phyloP scores from a whole-genome alignment of 371 early-diverging fungal genomes.

The Paraphysoderma sedebokerense region DNA sequence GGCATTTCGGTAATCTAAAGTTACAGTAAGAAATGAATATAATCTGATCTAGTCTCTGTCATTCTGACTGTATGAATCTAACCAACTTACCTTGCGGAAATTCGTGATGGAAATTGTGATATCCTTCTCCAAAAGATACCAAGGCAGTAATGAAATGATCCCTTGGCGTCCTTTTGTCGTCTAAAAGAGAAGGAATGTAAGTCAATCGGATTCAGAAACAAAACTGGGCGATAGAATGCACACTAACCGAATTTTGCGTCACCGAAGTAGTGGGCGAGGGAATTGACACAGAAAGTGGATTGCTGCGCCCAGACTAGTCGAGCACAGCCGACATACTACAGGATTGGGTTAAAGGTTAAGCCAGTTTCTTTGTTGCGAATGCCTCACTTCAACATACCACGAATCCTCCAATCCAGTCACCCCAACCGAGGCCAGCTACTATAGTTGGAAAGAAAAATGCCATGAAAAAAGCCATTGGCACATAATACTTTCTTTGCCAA shows the following conservation, averaged over 20 bases:
- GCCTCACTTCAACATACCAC: no score
- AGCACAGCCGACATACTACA: constrained; percentile 57
- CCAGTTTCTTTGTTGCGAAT: no score
- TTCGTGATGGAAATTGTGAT: constrained; percentile 83
- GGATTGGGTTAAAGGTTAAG: no score
- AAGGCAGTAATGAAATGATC: constrained; percentile 66
- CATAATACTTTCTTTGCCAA: constrained; percentile 72
- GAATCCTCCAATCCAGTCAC: constrained; percentile 79
- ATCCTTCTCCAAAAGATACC: constrained; percentile 66
- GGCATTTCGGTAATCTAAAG: constrained; percentile 94
- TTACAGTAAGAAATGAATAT: no score
- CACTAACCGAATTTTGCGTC: constrained; percentile 53
- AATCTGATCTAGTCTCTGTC: no score
- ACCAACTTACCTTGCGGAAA: no score
- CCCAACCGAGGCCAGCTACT: constrained; percentile 73
- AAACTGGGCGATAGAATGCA: no score
- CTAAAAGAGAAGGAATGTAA: no score
- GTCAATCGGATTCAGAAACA: no score
- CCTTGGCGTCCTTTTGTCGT: constrained; percentile 60
- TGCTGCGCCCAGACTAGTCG: constrained; percentile 75
- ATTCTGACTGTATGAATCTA: no score
- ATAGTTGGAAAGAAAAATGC: constrained; percentile 60
- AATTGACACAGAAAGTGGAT: constrained; percentile 89
- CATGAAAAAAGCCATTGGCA: constrained; percentile 44
- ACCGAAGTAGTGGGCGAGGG: constrained; percentile 69